Conservation (phyloP, 1,284 basidiomycete species). For the Athelia psychrophila region DNA sequence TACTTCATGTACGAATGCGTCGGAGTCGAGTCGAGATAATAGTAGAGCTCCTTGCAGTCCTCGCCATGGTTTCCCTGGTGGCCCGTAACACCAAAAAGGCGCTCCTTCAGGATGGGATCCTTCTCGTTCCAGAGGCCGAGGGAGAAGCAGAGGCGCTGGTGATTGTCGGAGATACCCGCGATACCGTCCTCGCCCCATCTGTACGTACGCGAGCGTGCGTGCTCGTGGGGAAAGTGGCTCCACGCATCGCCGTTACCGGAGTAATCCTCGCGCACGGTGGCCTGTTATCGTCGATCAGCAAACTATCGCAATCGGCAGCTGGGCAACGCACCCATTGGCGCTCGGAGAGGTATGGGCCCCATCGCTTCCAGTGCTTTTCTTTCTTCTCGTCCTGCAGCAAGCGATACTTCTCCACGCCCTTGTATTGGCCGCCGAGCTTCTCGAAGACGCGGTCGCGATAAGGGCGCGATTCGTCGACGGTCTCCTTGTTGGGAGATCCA, state of each 20-base stretch:
- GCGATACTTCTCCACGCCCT: slow-evolving; percentile 67
- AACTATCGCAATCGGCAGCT: slow-evolving; percentile 9
- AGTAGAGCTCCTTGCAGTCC: slow-evolving; percentile 98
- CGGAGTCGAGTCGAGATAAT: slow-evolving; percentile 96
- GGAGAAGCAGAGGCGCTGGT: slow-evolving; percentile 88
- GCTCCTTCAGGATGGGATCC: slow-evolving; percentile 95
- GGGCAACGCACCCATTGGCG: slow-evolving; percentile 85
- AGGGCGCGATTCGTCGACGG: slow-evolving; percentile 23
- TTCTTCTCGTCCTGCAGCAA: slow-evolving; percentile 69
- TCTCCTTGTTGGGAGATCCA: slow-evolving; percentile 20
- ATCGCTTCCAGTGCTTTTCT: slow-evolving; percentile 91
- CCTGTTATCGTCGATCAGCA: slow-evolving; percentile 43
- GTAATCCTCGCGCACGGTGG: slow-evolving; percentile 97
- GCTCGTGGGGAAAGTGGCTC: slow-evolving; percentile 96
- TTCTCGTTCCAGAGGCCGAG: slow-evolving; percentile 94
- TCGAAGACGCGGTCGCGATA: slow-evolving; percentile 64
- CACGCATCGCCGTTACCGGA: slow-evolving; percentile 96
- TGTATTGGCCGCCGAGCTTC: slow-evolving; percentile 56
- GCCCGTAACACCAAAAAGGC: slow-evolving; percentile 92
- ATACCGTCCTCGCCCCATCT: slow-evolving; percentile 99
- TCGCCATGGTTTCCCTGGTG: slow-evolving; percentile 99
- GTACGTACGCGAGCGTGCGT: slow-evolving; percentile 92
- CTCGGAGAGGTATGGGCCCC: slow-evolving; percentile 97
- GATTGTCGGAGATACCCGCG: slow-evolving; percentile 95
- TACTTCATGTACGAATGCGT: slow-evolving; percentile 99